Base-by-base conservation (phyloP, 768 basidiomycete species). In the Clitopilus hobsonii region DNA sequence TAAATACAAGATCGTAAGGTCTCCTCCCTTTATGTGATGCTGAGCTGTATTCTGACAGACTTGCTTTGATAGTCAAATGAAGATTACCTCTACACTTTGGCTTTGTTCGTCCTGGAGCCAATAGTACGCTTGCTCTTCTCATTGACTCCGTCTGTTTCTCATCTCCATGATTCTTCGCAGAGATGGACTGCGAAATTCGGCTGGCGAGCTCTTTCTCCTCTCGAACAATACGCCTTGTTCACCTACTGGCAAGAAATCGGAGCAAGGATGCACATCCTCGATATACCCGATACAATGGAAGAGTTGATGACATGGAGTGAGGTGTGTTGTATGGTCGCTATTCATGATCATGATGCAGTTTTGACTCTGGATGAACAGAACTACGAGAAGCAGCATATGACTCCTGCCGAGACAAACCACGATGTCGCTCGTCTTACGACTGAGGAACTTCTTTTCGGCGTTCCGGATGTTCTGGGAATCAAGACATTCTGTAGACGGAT, bases 171-270 rank as follows among this genome's bases (percentile, higher is more conserved):
- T 18, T 14, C 49, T 32, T 26, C 11, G 16, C 49, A 79, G 78
- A 52, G 51, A 6, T 81, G 77, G 74, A 66, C 71, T 0, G 61
- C 65, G n/a, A 61, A 62, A 2, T 78, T 68, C 55, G 77, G 77
- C 1, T 81, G 79, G 78, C 68, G 79, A 6, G 30, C 62, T 2
- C 63, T 76, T 16, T 79, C 79, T 20, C 67, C 69, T 23, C 62
- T 82, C 16, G 80, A 82, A 58, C 28, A 20, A 11, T 28, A 75
- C 71, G 74, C 78, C 7, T 69, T 61, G 24, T 79, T 67, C 54
- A 63, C 74, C 1, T 74, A 72, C 56, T 82, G 79, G 78, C 38
- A 47, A 0, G 78, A 80, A 57, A 70, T 81, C 13, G 79, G 79
- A 3, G 60, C 61, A 36, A 65, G 72, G 49, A 80, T 82, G 80